Evolutionary conservation across 441 rosid species (phyloP).

Genomic region (Brassica hybrid): DNA sequence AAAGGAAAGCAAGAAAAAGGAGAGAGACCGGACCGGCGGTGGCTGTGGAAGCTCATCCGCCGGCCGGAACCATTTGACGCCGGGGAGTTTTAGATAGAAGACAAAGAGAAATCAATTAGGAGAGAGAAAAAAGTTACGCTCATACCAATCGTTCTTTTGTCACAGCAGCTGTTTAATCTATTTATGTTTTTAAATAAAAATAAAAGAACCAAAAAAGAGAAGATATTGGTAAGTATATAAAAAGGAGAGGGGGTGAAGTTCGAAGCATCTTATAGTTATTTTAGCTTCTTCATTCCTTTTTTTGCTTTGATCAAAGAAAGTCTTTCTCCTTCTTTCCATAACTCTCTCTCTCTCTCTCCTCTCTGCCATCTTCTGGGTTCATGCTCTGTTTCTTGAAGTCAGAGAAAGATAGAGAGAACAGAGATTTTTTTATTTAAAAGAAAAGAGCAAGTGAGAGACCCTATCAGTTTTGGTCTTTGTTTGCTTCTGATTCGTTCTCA

Average conservation of each 20-base stretch:
- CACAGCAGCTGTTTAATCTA: constrained; percentile 19
- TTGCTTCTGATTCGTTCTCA: constrained; percentile 38
- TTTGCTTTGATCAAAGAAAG: constrained; percentile 53
- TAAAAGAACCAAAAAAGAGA: neutral
- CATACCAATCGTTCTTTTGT: no score
- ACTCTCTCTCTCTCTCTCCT: constrained; percentile 39
- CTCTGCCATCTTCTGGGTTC: constrained; percentile 34
- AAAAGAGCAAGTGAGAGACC: constrained; percentile 16
- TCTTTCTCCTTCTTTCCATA: constrained; percentile 50
- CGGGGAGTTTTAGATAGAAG: no score
- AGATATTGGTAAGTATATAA: constrained; percentile 42
- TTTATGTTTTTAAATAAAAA: neutral
- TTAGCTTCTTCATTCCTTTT: constrained; percentile 44
- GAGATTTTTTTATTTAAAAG: neutral
- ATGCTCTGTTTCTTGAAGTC: constrained; percentile 38
- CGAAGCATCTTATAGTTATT: constrained; percentile 41
- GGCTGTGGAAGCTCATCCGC: no score
- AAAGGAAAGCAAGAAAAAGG: no score
- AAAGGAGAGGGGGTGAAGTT: constrained; percentile 48
- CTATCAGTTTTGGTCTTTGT: constrained; percentile 26
- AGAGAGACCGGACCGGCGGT: no score
- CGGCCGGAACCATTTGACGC: no score
- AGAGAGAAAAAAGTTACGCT: no score
- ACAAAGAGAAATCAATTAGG: no score
- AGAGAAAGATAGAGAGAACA: constrained; percentile 13